Evolutionary conservation across 345 rosid species (phyloP).

Genomic region (Zanthoxylum bungeanum): DNA sequence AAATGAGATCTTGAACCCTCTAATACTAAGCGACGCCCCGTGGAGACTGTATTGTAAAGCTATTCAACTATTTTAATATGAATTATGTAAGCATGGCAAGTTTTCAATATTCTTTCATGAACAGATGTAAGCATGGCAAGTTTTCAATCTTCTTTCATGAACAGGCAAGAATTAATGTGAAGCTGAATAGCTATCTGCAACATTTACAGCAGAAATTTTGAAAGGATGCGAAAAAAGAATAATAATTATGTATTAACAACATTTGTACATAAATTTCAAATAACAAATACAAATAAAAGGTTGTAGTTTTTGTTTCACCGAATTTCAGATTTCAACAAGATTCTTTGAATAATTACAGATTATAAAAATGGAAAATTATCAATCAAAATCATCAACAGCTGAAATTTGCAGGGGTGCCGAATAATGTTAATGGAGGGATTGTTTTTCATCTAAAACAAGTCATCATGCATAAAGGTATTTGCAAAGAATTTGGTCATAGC

Average conservation of each 20-base stretch:
- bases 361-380: background rate
- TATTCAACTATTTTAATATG: background rate
- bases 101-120: background rate
- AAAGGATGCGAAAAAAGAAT: background rate
- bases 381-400: background rate
- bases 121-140: background rate
- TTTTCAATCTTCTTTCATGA: background rate
- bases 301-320: background rate
- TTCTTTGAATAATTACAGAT: conserved; percentile 1
- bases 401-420: background rate
- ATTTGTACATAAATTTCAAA: background rate
- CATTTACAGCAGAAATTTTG: background rate
- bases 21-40: no score
- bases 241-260: background rate
- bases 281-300: background rate
- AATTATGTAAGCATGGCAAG: background rate
- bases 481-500: conserved; percentile 25
- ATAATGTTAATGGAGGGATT: background rate
- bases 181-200: background rate
- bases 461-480: background rate
- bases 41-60: no score
- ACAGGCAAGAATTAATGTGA: background rate
- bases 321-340: background rate
- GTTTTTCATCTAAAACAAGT: background rate
- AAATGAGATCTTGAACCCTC: no score